These are phyloP conservation scores for Suillus sp. DNA, from an alignment of 768 basidiomycete species.

Conservation along the genomic window DNA sequence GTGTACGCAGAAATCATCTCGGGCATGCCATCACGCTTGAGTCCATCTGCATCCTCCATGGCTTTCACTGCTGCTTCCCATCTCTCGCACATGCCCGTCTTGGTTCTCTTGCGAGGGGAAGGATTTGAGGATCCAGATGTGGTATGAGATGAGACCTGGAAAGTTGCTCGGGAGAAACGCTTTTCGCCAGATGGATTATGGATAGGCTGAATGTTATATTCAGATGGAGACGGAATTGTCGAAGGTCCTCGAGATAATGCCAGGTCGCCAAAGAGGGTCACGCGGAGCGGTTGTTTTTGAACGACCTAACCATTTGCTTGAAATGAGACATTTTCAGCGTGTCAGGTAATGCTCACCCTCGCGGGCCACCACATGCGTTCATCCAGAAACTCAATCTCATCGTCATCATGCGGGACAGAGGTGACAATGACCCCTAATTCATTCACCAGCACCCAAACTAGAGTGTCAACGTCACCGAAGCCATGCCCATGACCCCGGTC, in stretches of 20 bases:
- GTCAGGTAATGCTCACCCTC: slow-evolving; percentile 44
- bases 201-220: slow-evolving; percentile 45
- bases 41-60: slow-evolving; percentile 45
- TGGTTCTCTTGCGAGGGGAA: slow-evolving; percentile 49
- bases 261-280: slow-evolving; percentile 34
- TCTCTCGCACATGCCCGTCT: slow-evolving; percentile 31
- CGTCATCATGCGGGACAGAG: slow-evolving; percentile 28
- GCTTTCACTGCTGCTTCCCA: slow-evolving; percentile 53
- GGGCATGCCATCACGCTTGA: slow-evolving; percentile 52
- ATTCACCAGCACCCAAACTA: slow-evolving; percentile 58
- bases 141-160: slow-evolving; percentile 20
- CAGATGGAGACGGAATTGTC: slow-evolving; percentile 35
- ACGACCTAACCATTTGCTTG: slow-evolving; percentile 23
- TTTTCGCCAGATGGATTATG: slow-evolving; percentile 34
- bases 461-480: slow-evolving; percentile 35
- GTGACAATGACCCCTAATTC: slow-evolving; percentile 35
- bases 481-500: slow-evolving; percentile 17
- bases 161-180: slow-evolving; percentile 48
- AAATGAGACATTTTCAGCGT: slow-evolving; percentile 9
- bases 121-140: slow-evolving; percentile 13
- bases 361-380: slow-evolving; percentile 70
- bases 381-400: slow-evolving; percentile 22
- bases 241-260: slow-evolving; percentile 28
- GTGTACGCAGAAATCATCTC: slow-evolving; percentile 36
- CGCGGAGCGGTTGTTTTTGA: slow-evolving; percentile 30